Percentiles rank a stretch among this genome's conserved stretches.
Evolutionary conservation across 768 basidiomycete genomes (phyloP).

Genomic region (Xerocomus brunneocitrinus): DNA sequence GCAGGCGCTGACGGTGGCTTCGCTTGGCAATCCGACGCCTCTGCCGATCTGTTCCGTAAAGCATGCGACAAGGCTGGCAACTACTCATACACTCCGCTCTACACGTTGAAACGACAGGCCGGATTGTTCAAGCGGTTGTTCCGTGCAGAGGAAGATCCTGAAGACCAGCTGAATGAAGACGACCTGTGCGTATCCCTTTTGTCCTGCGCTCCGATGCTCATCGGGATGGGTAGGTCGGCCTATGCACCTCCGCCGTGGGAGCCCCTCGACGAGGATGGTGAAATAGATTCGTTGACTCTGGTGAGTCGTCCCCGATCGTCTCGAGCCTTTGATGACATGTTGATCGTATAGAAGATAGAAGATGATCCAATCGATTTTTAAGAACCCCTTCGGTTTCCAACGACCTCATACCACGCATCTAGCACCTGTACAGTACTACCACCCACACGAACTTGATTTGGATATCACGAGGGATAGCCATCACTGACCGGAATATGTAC

Average conservation of each 20-base stretch:
- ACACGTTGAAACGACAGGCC: conserved; percentile 16
- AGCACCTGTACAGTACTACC: not conserved
- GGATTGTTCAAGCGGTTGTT: not conserved
- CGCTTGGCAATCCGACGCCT: conserved; percentile 21
- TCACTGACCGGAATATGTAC: not conserved
- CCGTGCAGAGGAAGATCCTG: not conserved
- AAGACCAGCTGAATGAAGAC: not conserved
- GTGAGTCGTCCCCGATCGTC: conserved; percentile 1
- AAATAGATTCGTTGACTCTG: conserved; percentile 13
- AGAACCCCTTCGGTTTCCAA: not conserved
- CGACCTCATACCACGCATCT: not conserved
- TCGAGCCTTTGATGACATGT: not conserved
- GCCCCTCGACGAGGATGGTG: conserved; percentile 25
- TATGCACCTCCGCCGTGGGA: conserved; percentile 19
- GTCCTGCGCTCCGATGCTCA: not conserved
- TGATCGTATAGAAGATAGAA: not conserved
- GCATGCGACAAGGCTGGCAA: conserved; percentile 18
- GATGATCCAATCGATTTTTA: not conserved
- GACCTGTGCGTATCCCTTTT: conserved; percentile 12
- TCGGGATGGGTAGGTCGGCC: conserved; percentile 17
- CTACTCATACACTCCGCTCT: conserved; percentile 28
- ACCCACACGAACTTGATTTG: not conserved
- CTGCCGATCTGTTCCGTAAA: conserved; percentile 20
- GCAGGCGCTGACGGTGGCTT: conserved; percentile 11
- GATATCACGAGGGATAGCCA: not conserved